Evolutionary conservation across 2,329 filamentous ascomycete genomes (phyloP).

Genomic region (Penicillium sp.): DNA sequence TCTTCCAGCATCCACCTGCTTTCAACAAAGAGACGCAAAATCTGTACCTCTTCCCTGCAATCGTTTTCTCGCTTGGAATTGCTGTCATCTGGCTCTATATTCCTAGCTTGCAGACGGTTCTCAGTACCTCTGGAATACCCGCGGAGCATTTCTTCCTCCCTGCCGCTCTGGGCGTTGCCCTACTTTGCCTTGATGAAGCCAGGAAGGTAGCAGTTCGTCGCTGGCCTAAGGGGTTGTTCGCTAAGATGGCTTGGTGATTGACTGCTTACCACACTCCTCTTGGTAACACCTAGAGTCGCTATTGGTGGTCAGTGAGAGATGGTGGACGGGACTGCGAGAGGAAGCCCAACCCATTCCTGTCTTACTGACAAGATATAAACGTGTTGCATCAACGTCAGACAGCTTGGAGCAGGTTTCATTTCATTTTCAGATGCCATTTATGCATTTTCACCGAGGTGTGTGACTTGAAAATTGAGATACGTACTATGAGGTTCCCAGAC

Average conservation of each 20-base stretch:
- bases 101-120: slow-evolving; percentile 61
- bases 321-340: no score
- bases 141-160: slow-evolving; percentile 77
- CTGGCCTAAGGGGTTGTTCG: slow-evolving; percentile 60
- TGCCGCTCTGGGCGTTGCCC: slow-evolving; percentile 67
- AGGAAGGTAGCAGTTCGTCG: slow-evolving; percentile 65
- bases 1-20: slow-evolving; percentile 71
- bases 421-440: no score
- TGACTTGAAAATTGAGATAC: no score
- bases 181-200: slow-evolving; percentile 66
- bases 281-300: no score
- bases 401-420: no score
- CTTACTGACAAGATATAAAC: no score
- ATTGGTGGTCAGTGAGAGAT: no score
- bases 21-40: slow-evolving; percentile 69
- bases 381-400: no score
- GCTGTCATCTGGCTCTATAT: slow-evolving; percentile 72
- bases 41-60: slow-evolving; percentile 68
- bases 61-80: slow-evolving; percentile 68
- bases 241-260: slow-evolving; percentile 64
- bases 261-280: neutral
- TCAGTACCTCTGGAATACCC: slow-evolving; percentile 65
- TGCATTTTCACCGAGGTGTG: no score
- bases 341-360: no score
- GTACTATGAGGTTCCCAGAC: no score